Evolutionary conservation across 345 rosid genomes (phyloP), one percentile per base, ranked within the genome.

Genomic region (Punica granatum): DNA sequence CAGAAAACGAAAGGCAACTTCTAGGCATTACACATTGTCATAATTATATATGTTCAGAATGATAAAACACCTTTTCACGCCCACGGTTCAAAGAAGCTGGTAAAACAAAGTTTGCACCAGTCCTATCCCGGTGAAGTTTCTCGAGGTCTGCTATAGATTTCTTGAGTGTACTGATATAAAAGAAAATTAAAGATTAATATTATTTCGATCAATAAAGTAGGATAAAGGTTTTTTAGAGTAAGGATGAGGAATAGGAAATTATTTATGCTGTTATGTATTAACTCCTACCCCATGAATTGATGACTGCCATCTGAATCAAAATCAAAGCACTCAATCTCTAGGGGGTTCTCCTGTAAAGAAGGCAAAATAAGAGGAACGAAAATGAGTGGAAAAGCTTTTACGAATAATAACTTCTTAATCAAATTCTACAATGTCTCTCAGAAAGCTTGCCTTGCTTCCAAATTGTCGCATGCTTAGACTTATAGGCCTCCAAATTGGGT

Each of bases 271-370:
- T 26, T 26, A 2, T 26, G 34, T 64, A 15, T 18, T 60, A 32
- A 39, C 3, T 30, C 59, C 67, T 88, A 92, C 97, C 97, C 96
- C 32, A 90, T 79, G 34, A 92, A 79, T 15, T 60, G 69, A 51
- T 88, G 98, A 63, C 77, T 85, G 61, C 98, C 96, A 63, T 26
- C 81, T 74, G 78, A 83, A 67, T 90, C 85, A 79, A 90, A 92
- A 81, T 92, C 92, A 42, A 90, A 85, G 78, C 96, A 88, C 70
- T 92, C 97, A 7, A 92, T 84, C 46, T 86, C 73, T 74, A 92
- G 80, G 23, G 97, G 98, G 51, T 68, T 87, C 6, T 86, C 87
- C 98, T 88, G 86, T 46, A 74, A 31, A 64, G 46, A 74, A 53
- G 51, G 46, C 44, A 15, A 72, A 65, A 68, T 0, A 18, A 32